Base-by-base conservation (phyloP, 176 grass and related monocot species). In the Otatea glauca region DNA sequence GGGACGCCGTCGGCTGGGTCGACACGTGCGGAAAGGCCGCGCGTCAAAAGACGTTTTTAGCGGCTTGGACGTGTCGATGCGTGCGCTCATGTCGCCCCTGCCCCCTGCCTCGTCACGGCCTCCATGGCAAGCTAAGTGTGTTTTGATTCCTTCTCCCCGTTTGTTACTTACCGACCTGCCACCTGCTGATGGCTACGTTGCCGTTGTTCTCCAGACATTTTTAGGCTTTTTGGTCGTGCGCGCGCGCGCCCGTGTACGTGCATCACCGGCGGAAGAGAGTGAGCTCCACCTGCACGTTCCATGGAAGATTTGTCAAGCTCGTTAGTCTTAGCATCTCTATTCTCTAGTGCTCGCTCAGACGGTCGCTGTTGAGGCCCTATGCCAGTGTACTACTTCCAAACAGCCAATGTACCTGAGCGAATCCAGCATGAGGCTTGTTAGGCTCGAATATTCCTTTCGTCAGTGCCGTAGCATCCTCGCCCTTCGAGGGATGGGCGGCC, bases 21-120 rank as follows among this genome's bases (percentile, higher is more conserved):
- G 68, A 38, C 80, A 88, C 74, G 87, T 78, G 66, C 81, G 72
- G 1, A 58, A 87, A 67, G 63, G 60, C 39, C 37, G 60, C 32
- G 18, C 20, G 13, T 67, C 25, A 9, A 82, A 87, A 53, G 79
- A 43, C 27, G 66, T 14, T 88, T 72, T 88, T 25, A 42, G 75
- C 75, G 25, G 27, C 41, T 72, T 72, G 75, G 75, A 72, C 84
- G 66, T 72, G 84, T 32, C 83, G 74, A 70, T 38, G 49, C 38
- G 49, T 56, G 83, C 63, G 23, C 49, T 35, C 23, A 3, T 2
- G 54, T 29, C 50, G 65, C n/a, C n/a, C n/a, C n/a, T n/a, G n/a
- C n/a, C 49, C 9, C 18, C 34, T 21, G 21, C 7, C 21, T 23
- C 56, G 56, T 9, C 21, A n/a, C 21, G 54, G 8, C 21, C 9